Evolutionary conservation across 2,329 filamentous ascomycete genomes (phyloP), one percentile per base, ranked within the genome.

Genomic region (Rosellinia necatrix): DNA sequence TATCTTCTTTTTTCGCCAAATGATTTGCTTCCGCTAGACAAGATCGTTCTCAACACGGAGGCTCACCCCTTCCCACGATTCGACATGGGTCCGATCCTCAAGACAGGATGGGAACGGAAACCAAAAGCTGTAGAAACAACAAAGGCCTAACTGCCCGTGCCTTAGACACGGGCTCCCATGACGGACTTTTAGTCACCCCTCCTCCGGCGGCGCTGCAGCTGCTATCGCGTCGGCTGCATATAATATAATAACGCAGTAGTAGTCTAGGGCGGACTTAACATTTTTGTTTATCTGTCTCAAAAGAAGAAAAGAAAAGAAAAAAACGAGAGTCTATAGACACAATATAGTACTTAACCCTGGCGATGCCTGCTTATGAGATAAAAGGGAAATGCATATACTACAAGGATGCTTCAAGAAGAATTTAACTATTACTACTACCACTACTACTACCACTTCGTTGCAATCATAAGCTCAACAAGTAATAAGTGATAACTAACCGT

Each of bases 11-110:
- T 99, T 76, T 92, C 91, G 2, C 86, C 90, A 3, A 80, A 88
- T 62, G 90, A 96, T 58, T 74, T 97, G 32, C 78, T 97, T 37
- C 91, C 92, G 2, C 80, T 99, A 27, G 89, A 94, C 65, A 84
- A 92, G 66, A 81, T 96, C 22, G 92, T 99, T 34, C 86, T 97
- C 70, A 99, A 99, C 72, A 99, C 94, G 1, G 94, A 99, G 76
- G 94, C 92, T 1, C 94, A 99, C 73, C 85, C 90, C 1, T 81
- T 99, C 57, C 94, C 94, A 6, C 81, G 89, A 34, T 99, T 99
- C 70, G 86, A 94, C 68, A 85, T 94, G 73, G 87, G 85, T 1
- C 84, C 82, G 64, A 74, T 91, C 32, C 92, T 94, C 71, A 85
- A 83, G 64, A 96, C 91, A 1, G 91, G 91, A 1, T 96, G 91